Evolutionary conservation across 2,329 filamentous ascomycete species (phyloP).

Genomic region (Epichloe sylvatica): DNA sequence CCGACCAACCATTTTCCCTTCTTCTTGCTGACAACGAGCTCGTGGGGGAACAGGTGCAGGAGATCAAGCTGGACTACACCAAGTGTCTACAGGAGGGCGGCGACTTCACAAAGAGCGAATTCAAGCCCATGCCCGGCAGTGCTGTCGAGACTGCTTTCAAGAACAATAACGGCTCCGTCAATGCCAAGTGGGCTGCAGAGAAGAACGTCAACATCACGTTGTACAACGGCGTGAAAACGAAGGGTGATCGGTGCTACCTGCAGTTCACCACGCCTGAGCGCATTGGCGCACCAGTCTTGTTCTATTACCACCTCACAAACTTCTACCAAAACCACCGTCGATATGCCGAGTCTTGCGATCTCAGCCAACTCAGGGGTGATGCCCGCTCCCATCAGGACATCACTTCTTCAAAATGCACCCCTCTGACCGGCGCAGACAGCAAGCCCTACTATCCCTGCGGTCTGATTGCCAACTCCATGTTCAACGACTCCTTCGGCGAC

Average conservation of each 20-base stretch:
- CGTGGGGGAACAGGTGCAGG: slow-evolving; percentile 53
- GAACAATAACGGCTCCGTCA: slow-evolving; percentile 26
- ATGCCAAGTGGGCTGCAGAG: slow-evolving; percentile 30
- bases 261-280: slow-evolving; percentile 67
- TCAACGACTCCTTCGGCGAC: slow-evolving; percentile 77
- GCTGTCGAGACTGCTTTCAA: slow-evolving; percentile 62
- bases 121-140: slow-evolving; percentile 38
- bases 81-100: slow-evolving; percentile 51
- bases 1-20: neutral
- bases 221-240: slow-evolving; percentile 21
- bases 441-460: slow-evolving; percentile 88
- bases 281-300: slow-evolving; percentile 67
- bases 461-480: slow-evolving; percentile 88
- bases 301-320: slow-evolving; percentile 93
- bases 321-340: slow-evolving; percentile 98
- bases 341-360: slow-evolving; percentile 82
- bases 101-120: slow-evolving; percentile 16
- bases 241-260: slow-evolving; percentile 50
- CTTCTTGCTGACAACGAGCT: neutral
- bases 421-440: slow-evolving; percentile 42
- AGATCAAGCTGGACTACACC: slow-evolving; percentile 84
- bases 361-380: slow-evolving; percentile 64
- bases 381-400: slow-evolving; percentile 48
- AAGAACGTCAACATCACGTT: slow-evolving; percentile 27
- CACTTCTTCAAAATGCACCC: slow-evolving; percentile 56